Evolutionary conservation across 129 eudicot species (phyloP).

Genomic region (Scalesia atractyloides): DNA sequence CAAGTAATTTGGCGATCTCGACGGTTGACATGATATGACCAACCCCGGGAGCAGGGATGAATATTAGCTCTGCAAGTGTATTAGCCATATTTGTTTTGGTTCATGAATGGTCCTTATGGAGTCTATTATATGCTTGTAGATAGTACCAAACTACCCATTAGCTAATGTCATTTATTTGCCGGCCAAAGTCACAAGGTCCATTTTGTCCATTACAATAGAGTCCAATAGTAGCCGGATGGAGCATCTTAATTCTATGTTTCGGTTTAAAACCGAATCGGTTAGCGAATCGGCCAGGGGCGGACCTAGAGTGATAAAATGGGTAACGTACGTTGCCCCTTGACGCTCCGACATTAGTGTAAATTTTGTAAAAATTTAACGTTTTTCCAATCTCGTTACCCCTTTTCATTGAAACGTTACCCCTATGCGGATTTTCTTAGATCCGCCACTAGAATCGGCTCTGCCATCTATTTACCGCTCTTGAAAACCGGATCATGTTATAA

Average conservation of each 20-base stretch:
- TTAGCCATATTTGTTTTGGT: constrained; percentile 26
- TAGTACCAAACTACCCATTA: neutral
- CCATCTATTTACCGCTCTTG: no score
- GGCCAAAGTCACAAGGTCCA: constrained; percentile 4
- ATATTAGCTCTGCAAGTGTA: constrained; percentile 35
- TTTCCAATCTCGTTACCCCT: no score
- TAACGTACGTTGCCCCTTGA: no score
- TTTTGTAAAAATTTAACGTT: no score
- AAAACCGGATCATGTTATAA: no score
- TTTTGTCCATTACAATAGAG: neutral
- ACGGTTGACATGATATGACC: constrained; percentile 52
- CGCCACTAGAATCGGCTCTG: no score
- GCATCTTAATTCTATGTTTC: neutral
- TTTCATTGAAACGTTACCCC: no score
- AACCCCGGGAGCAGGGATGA: constrained; percentile 42
- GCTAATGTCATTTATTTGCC: constrained; percentile 8
- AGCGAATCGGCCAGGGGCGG: no score
- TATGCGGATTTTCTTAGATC: no score
- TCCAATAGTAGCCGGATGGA: neutral
- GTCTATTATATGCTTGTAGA: neutral
- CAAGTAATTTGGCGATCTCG: constrained; percentile 46
- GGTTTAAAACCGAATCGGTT: no score
- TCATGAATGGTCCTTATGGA: neutral
- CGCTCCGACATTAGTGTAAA: no score
- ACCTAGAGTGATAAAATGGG: no score